These are phyloP conservation scores for Trichophyton rubrum DNA, from an alignment of 2,329 filamentous ascomycete species.

Conservation along the genomic window DNA sequence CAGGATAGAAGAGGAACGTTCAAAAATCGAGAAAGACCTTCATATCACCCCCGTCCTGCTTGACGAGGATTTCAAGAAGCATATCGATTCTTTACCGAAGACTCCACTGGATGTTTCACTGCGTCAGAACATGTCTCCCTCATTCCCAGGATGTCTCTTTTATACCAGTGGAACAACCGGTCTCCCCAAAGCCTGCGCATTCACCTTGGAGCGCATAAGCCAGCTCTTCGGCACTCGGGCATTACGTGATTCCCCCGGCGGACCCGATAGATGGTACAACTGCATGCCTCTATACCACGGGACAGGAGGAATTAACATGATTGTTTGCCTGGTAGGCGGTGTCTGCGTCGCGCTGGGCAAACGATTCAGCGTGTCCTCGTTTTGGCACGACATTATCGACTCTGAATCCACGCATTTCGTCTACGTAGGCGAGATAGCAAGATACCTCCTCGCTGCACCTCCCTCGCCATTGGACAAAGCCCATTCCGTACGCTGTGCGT, in stretches of 20 bases:
- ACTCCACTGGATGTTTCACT: constrained; percentile 45
- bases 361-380: constrained; percentile 53
- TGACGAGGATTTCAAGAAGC: constrained; percentile 36
- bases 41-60: constrained; percentile 47
- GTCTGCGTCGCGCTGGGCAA: constrained; percentile 30
- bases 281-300: constrained; percentile 71
- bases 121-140: constrained; percentile 39
- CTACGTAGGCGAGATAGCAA: constrained; percentile 66
- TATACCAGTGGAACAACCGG: constrained; percentile 70
- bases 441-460: constrained; percentile 59
- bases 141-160: constrained; percentile 51
- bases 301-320: constrained; percentile 51
- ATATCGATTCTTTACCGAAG: constrained; percentile 38
- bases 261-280: constrained; percentile 54
- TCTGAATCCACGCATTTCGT: constrained; percentile 57
- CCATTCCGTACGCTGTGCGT: constrained; percentile 35
- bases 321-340: constrained; percentile 44
- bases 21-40: constrained; percentile 41
- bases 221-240: constrained; percentile 26
- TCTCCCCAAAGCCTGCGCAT: constrained; percentile 56
- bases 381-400: constrained; percentile 61
- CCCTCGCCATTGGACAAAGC: constrained; percentile 33
- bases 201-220: constrained; percentile 42
- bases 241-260: constrained; percentile 19
- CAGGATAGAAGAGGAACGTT: constrained; percentile 43